Conservation (phyloP, 495 filamentous ascomycete species). For the Xylaria cubensis region DNA sequence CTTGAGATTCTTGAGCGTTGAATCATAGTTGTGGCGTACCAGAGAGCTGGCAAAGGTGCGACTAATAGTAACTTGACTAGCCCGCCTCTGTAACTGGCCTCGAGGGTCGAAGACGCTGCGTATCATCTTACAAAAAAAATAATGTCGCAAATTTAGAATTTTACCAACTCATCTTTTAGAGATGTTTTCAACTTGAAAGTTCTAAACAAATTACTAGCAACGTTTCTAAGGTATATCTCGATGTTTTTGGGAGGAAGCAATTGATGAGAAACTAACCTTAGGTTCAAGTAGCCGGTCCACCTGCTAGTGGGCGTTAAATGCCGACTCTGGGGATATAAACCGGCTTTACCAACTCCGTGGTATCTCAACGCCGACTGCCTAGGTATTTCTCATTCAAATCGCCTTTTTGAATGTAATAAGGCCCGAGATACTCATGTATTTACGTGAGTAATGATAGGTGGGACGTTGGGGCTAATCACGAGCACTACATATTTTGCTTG, state of each 20-base stretch:
- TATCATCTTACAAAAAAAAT: constrained; percentile 9
- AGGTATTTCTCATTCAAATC: not conserved
- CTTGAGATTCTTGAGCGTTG: constrained; percentile 77
- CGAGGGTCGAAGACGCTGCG: not conserved
- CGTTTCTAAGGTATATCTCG: not conserved
- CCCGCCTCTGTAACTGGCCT: not conserved
- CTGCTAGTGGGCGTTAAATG: constrained; percentile 6
- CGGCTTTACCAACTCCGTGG: constrained; percentile 19
- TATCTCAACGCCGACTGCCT: not conserved
- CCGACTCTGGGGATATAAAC: constrained; percentile 15
- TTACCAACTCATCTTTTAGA: not conserved
- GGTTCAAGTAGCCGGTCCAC: not conserved
- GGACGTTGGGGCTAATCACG: not conserved
- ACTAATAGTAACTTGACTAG: not conserved
- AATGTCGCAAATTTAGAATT: not conserved
- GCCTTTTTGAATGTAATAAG: not conserved
- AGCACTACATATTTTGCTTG: not conserved
- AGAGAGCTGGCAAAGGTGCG: constrained; percentile 19
- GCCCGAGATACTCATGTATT: not conserved
- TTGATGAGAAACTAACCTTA: not conserved
- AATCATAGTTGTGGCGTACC: constrained; percentile 47
- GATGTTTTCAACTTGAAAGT: not conserved
- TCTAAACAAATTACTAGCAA: not conserved
- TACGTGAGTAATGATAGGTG: not conserved
- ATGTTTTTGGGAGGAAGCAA: not conserved